Evolutionary conservation across 1,284 basidiomycete genomes (phyloP), one percentile per base, ranked within the genome.

Genomic region (Austroboletus novae-zelandiae): DNA sequence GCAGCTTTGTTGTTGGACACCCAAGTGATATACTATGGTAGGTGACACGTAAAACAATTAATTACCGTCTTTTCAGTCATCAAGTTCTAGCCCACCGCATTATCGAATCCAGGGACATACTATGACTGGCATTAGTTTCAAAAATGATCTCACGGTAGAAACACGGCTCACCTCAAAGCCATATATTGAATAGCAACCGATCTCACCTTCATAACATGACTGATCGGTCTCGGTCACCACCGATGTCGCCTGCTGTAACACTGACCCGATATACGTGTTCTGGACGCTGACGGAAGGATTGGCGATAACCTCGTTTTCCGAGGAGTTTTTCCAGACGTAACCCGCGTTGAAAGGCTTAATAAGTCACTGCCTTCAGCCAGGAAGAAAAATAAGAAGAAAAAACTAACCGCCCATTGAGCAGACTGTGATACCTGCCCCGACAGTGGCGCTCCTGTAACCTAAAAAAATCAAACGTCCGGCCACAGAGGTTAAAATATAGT

Each of bases 21-120:
- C 88, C 89, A 91, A 14, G 81, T 80, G 55, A 90, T 86, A 58
- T 88, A 87, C 77, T 81, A 42, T 30, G n/a, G n/a, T n/a, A 45
- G 27, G 39, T 40, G 15, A 40, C 8, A 27, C 31, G 13, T 23
- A 42, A 31, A 50, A n/a, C n/a, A 36, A 29, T 59, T n/a, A 49
- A 52, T 39, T 43, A 23, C 11, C 14, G 1, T 44, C 35, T 27
- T 37, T 13, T 23, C 32, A 42, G 6, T 27, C 23, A 6, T 17
- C 15, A 29, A 18, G 35, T 17, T 27, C 23, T 13, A 41, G 55
- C 73, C 58, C 54, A 80, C 77, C 34, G 77, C 77, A 20, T 74
- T 59, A 52, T 81, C 78, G 53, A 78, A 80, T 55, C 83, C 83
- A 30, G 83, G 77, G 48, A 76, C 70, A 57, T 88, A 85, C 76